Evolutionary conservation across 1,139 yeast genomes (phyloP), one percentile per base, ranked within the genome.

Genomic region (Kodamaea alishanica): DNA sequence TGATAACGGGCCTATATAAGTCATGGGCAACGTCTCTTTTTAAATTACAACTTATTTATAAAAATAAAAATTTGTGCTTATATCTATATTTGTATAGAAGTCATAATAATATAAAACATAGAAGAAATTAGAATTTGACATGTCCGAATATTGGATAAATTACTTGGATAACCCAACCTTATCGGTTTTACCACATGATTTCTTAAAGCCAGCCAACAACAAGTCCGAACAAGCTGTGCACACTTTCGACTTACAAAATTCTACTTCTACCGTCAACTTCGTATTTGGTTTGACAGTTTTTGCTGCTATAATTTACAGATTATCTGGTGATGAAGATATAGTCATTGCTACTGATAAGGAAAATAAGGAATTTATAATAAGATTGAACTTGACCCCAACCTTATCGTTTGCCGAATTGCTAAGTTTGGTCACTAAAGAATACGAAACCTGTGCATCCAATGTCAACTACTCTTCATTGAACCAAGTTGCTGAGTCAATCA

Each of bases 301-400:
- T 65, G 79, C 84, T 24, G 78, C 84, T 2, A 70, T 92, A 41
- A 73, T 87, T 29, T 83, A 77, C 61, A 75, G 97, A 56, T 70
- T 87, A 40, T 84, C 97, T 5, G 97, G 97, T 24, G 97, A 92
- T 56, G 97, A 89, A 48, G 97, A 92, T 54, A 81, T 92, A 39
- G 82, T 85, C n/a, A 65, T 92, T 45, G 88, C 95, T 24, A 79
- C 94, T 1, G 81, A 80, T 43, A 61, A 71, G 10, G 57, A 63
- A 32, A 55, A 56, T 24, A 58, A 61, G 44, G 81, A 68, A 46
- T 78, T 79, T 48, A 79, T 86, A 24, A 59, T 87, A 32, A 72
- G 96, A 53, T 66, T 84, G 37, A 67, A 67, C 28, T 65, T 88
- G 44, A 69, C 76, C 38, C 78, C 85, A 28, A 62, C 67, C 8